Base-by-base conservation (phyloP, 2,329 filamentous ascomycete species). In the Diaporthe longicolla region DNA sequence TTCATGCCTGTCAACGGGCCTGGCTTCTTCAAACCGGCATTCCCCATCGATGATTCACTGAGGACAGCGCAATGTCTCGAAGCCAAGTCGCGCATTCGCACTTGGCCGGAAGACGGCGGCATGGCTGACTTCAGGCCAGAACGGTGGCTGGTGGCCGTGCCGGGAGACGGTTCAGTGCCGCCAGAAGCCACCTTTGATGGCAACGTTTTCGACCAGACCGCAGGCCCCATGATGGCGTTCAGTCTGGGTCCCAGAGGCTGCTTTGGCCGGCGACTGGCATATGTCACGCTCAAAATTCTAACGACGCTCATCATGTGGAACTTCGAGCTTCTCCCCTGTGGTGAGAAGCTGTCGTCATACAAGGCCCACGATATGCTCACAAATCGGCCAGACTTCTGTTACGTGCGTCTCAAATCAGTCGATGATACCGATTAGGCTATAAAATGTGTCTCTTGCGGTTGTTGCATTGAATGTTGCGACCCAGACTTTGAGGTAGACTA, bases 251-350 rank as follows among this genome's bases (percentile, higher is more conserved):
- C 73, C 1, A 59, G 80, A 45, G 76, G 73, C 4, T 82, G 80
- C 48, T 82, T 76, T 32, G 80, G 79, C 6, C 76, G 77, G 58
- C 75, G 75, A 68, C 45, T 82, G 63, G 78, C 79, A 17, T 78
- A 79, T 54, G 21, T 81, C 9, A 77, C 82, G 75, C 26, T 82
- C 70, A 77, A 75, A 24, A 73, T 80, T 4, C 55, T 78, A 2
- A 19, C 77, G 0, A 72, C 75, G 7, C 68, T 81, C 9, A 55
- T 81, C 10, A 66, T 79, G 45, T 81, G 80, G 80, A 76, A 77
- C 40, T 80, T 80, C 35, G 76, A 69, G 48, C 43, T 69, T 43
- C 45, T 69, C 13, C 26, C 40, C 24, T 69, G 63, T 15, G 40
- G 40, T 10, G 63, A 69, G 17, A 45, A 69, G 63, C 63, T 69